A percentile compares a stretch with the other conserved stretches of the same genome.
phyloP scores from a whole-genome alignment of 345 rosid genomes.

The Eucalyptus marginata region DNA sequence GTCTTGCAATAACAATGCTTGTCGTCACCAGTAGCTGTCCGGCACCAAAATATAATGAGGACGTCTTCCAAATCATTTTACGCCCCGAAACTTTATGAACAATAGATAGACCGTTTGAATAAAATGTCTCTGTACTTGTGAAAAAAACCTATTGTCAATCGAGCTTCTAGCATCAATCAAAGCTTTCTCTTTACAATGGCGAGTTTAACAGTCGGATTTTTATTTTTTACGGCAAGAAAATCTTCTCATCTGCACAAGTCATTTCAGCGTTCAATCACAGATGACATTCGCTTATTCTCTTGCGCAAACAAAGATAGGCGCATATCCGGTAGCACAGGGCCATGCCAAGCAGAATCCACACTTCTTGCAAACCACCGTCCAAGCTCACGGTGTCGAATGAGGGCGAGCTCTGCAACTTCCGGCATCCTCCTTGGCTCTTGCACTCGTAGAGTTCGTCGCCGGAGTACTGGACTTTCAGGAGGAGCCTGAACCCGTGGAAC shows the following conservation, averaged over 20 bases:
- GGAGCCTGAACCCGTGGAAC: conserved; percentile 85
- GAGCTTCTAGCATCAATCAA: neutral
- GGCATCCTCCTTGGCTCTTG: conserved; percentile 62
- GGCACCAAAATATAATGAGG: neutral
- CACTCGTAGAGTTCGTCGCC: conserved; percentile 70
- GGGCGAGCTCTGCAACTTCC: conserved; percentile 63
- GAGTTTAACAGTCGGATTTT: neutral
- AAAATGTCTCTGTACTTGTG: neutral
- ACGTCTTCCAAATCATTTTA: neutral
- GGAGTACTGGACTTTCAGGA: conserved; percentile 74
- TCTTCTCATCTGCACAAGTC: neutral
- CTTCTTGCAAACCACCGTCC: conserved; percentile 76
- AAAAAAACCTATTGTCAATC: neutral
- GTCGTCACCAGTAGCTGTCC: neutral
- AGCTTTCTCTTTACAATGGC: neutral
- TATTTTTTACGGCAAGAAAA: neutral
- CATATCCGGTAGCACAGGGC: conserved; percentile 54
- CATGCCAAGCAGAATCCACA: conserved; percentile 83
- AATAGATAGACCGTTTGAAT: neutral
- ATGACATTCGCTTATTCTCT: conserved; percentile 43
- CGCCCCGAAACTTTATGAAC: neutral
- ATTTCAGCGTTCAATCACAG: conserved; percentile 15
- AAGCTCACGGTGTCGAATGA: conserved; percentile 68
- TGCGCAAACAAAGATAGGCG: conserved; percentile 66
- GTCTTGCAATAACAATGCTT: neutral